A percentile compares a stretch with the other conserved stretches of the same genome.
Evolutionary conservation across 768 basidiomycete species (phyloP).

Genomic region (Hericium erinaceus): DNA sequence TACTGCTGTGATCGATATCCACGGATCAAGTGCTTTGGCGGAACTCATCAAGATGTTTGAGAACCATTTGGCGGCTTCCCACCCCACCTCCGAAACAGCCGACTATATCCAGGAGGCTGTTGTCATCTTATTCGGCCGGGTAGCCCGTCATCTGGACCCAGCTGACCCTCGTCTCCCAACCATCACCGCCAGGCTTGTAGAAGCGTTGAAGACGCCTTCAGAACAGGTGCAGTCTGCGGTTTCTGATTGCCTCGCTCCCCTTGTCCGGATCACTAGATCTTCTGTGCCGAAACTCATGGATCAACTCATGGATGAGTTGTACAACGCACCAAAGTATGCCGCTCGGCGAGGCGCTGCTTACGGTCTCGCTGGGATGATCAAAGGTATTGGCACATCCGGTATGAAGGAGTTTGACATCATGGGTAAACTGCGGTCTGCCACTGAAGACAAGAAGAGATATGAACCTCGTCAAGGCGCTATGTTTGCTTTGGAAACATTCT

Average conservation of each 20-base stretch:
- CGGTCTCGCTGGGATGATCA: conserved; percentile 86
- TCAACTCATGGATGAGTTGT: conserved; percentile 65
- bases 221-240: conserved; percentile 97
- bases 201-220: conserved; percentile 86
- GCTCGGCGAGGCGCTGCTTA: conserved; percentile 95
- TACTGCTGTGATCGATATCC: conserved; percentile 69
- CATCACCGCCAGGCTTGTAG: conserved; percentile 79
- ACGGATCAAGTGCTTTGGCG: conserved; percentile 64
- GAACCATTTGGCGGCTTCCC: conserved; percentile 43
- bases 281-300: conserved; percentile 61
- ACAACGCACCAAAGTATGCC: conserved; percentile 79
- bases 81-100: conserved; percentile 54
- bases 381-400: conserved; percentile 79
- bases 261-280: conserved; percentile 62
- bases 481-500: conserved; percentile 91
- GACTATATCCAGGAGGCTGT: conserved; percentile 93
- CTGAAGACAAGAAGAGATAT: conserved; percentile 84
- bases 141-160: conserved; percentile 78
- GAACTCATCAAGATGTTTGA: conserved; percentile 80
- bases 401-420: conserved; percentile 83
- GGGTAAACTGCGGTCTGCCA: conserved; percentile 56
- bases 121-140: conserved; percentile 87
- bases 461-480: conserved; percentile 88
- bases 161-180: conserved; percentile 68
- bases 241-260: conserved; percentile 86